Base-by-base conservation (phyloP, 306 rosid species). In the Pyrus betulifolia region DNA sequence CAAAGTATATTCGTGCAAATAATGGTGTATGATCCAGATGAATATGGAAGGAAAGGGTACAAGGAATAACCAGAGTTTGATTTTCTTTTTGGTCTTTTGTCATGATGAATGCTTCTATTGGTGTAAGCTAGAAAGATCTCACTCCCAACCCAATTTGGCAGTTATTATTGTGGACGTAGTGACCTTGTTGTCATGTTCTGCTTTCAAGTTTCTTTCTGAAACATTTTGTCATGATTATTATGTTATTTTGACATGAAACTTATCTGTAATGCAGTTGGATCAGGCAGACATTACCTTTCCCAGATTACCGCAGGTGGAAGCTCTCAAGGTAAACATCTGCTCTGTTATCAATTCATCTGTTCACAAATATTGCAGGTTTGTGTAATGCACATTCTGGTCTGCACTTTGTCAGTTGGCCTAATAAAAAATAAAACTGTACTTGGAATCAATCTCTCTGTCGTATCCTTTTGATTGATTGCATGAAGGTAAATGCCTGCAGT, bases 241-340 rank as follows among this genome's bases (percentile, higher is more conserved):
- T 44, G 3, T 35, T 27, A 61, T 71, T 49, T 58, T 82, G 71
- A 66, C 57, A 57, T 42, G 51, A 25, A 72, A 31, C 74, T 82
- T 66, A 73, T 45, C 69, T 27, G 27, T 81, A 46, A 45, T 89
- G 79, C 90, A 84, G 96, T 70, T 75, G 85, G 87, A 91, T 82
- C 88, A 82, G 81, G 86, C 80, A 66, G 93, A 94, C 84, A 35
- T 76, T 80, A 74, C 88, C 25, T 86, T 85, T 85, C 93, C 90
- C 69, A 82, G 80, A 82, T 85, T 80, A 75, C 62, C 82, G 21
- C 72, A 82, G 42, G 78, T 79, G 74, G 97, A 86, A 74, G 80
- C 77, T 72, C 60, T 87, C 69, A 85, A 89, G 92, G 97, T 92
- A 76, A 71, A 71, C 40, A 52, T 73, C 15, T 23, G 6, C 59